phyloP scores from a whole-genome alignment of 2,329 filamentous ascomycete genomes.

The Calonectria pteridis region DNA sequence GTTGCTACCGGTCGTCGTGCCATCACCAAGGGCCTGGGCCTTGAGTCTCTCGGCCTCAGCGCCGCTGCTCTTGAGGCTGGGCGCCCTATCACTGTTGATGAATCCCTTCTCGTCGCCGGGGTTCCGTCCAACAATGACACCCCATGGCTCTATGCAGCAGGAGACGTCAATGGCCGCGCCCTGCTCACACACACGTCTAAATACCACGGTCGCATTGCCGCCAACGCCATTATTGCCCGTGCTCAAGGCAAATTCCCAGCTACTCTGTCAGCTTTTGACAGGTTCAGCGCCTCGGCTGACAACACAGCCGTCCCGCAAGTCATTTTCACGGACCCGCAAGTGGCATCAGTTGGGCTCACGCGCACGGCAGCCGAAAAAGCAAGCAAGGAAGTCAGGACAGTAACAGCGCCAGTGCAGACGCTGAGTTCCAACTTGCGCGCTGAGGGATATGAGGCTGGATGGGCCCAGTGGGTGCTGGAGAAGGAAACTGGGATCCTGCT shows the following conservation, averaged over 20 bases:
- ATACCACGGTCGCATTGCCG: slow-evolving; percentile 1
- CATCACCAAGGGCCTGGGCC: background rate
- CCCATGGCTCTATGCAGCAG: background rate
- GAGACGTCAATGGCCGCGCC: background rate
- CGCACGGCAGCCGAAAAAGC: background rate
- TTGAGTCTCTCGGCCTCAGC: background rate
- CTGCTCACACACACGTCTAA: slow-evolving; percentile 4
- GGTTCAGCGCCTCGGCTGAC: background rate
- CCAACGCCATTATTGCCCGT: background rate
- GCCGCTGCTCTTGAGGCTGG: background rate
- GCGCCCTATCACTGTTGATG: background rate
- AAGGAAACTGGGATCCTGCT: background rate
- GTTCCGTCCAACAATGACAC: background rate
- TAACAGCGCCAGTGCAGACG: background rate
- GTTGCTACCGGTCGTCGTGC: background rate
- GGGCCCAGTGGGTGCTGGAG: background rate
- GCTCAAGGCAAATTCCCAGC: background rate
- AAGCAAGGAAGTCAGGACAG: background rate
- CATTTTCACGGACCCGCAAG: slow-evolving; percentile 3
- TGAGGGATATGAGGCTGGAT: background rate
- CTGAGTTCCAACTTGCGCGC: background rate
- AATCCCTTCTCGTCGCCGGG: background rate
- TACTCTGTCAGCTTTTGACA: background rate
- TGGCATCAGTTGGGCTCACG: background rate
- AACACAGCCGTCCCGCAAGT: background rate